Conservation (phyloP, 106 monocot species). For the Iris macrosiphon region DNA sequence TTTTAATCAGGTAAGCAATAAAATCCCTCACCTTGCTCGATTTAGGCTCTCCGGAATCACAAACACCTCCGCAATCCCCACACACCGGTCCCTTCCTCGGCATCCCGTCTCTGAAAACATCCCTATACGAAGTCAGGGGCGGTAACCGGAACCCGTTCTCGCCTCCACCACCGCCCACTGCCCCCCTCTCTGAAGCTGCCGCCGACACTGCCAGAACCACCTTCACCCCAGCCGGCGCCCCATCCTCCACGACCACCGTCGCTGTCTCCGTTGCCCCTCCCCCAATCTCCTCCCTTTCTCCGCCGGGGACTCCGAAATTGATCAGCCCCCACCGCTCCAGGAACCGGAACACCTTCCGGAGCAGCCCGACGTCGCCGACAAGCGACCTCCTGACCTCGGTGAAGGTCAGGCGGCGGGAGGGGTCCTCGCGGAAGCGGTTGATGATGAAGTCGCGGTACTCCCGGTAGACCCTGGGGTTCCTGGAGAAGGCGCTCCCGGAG, state of each 20-base stretch:
- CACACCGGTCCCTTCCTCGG: slow-evolving; percentile 27
- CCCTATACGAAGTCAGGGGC: slow-evolving; percentile 65
- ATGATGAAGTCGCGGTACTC: slow-evolving; percentile 98
- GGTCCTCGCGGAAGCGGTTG: slow-evolving; percentile 75
- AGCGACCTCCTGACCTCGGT: slow-evolving; percentile 71
- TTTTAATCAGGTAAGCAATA: too few relatives aligned
- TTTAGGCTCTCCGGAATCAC: slow-evolving; percentile 14
- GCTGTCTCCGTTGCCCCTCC: neutral
- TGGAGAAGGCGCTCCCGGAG: slow-evolving; percentile 43
- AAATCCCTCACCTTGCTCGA: slow-evolving; percentile 31
- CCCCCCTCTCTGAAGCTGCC: neutral
- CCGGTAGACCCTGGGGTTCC: slow-evolving; percentile 84
- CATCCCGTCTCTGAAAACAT: slow-evolving; percentile 48
- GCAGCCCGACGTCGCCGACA: slow-evolving; percentile 55
- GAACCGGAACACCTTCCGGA: slow-evolving; percentile 62
- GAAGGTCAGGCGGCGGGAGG: slow-evolving; percentile 55
- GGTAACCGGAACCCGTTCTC: slow-evolving; percentile 45
- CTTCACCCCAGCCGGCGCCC: slow-evolving; percentile 34
- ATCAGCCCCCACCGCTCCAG: slow-evolving; percentile 68
- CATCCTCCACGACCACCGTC: slow-evolving; percentile 31
- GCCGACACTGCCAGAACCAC: slow-evolving; percentile 24
- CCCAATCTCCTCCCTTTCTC: neutral
- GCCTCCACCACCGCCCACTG: slow-evolving; percentile 5
- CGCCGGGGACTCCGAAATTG: slow-evolving; percentile 45
- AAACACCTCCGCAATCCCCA: slow-evolving; percentile 41